Conservation (phyloP, 2,329 filamentous ascomycete species). For the Sarocladium oryzae region DNA sequence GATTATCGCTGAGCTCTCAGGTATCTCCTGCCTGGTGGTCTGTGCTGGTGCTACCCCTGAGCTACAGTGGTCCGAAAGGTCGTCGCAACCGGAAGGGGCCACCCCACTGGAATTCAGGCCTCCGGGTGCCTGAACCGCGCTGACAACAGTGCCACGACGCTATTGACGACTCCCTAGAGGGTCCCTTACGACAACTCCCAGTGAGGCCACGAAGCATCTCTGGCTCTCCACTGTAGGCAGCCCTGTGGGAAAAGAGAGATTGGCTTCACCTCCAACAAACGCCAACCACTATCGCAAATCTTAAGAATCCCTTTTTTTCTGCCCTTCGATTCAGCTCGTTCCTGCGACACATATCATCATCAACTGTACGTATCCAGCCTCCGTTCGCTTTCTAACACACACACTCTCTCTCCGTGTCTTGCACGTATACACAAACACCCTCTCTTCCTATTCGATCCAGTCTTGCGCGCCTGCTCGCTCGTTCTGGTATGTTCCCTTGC, state of each 20-base stretch:
- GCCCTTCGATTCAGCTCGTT: no score
- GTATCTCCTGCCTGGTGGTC: neutral
- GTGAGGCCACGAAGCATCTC: no score
- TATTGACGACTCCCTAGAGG: neutral
- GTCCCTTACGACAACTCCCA: no score
- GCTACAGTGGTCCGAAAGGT: no score
- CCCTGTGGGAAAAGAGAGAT: neutral
- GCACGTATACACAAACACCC: no score
- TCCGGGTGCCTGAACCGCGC: neutral
- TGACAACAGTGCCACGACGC: slow-evolving; percentile 1
- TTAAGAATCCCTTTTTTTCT: slow-evolving; percentile 7
- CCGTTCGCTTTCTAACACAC: slow-evolving; percentile 6
- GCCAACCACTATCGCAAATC: neutral
- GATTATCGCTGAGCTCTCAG: neutral
- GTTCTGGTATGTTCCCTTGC: slow-evolving; percentile 4
- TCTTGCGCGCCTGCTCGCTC: neutral
- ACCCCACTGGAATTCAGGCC: neutral
- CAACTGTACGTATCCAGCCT: slow-evolving; percentile 2
- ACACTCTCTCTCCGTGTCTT: neutral
- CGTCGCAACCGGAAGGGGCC: neutral
- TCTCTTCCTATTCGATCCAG: no score
- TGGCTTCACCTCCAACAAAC: neutral
- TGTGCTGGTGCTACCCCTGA: slow-evolving; percentile 2
- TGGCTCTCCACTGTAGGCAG: no score
- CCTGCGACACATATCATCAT: slow-evolving; percentile 5